phyloP scores from a whole-genome alignment of 31 red algal genomes.

The Bonnemaisonia californica region DNA sequence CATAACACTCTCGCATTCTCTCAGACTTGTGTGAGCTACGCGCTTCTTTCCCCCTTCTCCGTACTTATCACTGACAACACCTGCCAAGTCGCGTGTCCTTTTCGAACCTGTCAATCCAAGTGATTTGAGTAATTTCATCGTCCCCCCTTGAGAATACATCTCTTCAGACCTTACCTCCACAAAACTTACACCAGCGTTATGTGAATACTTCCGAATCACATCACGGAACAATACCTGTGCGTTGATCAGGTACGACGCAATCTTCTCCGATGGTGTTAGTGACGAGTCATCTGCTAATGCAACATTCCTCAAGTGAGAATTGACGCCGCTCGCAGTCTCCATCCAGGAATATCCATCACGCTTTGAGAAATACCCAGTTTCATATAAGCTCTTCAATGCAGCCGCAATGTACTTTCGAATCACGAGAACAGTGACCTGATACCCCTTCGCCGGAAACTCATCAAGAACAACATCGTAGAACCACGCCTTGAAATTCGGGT shows the following conservation, averaged over 20 bases:
- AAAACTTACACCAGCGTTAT: slow-evolving; percentile 12
- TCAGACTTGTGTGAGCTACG: neutral
- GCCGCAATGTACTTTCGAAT: slow-evolving; percentile 70
- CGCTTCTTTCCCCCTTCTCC: neutral
- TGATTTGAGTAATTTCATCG: slow-evolving; percentile 16
- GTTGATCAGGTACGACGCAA: slow-evolving; percentile 73
- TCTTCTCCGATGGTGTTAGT: slow-evolving; percentile 33
- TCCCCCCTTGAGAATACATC: slow-evolving; percentile 36
- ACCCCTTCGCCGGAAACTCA: slow-evolving; percentile 39
- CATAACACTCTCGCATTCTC: slow-evolving; percentile 2
- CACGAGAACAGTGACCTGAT: slow-evolving; percentile 58
- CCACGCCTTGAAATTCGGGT: slow-evolving; percentile 92
- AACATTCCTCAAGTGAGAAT: slow-evolving; percentile 39
- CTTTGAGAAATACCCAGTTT: slow-evolving; percentile 73
- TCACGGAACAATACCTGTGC: slow-evolving; percentile 56
- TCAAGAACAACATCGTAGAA: slow-evolving; percentile 85
- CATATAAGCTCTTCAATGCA: slow-evolving; percentile 68
- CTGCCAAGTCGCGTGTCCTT: slow-evolving; percentile 18
- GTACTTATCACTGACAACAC: slow-evolving; percentile 50
- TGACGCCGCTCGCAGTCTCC: slow-evolving; percentile 78
- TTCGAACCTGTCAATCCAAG: slow-evolving; percentile 14
- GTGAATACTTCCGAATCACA: slow-evolving; percentile 19
- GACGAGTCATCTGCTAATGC: slow-evolving; percentile 28
- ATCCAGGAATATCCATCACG: slow-evolving; percentile 88
- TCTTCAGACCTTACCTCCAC: slow-evolving; percentile 45